These are phyloP conservation scores for Trametes sanguinea DNA, from an alignment of 768 basidiomycete genomes.

Conservation along the genomic window DNA sequence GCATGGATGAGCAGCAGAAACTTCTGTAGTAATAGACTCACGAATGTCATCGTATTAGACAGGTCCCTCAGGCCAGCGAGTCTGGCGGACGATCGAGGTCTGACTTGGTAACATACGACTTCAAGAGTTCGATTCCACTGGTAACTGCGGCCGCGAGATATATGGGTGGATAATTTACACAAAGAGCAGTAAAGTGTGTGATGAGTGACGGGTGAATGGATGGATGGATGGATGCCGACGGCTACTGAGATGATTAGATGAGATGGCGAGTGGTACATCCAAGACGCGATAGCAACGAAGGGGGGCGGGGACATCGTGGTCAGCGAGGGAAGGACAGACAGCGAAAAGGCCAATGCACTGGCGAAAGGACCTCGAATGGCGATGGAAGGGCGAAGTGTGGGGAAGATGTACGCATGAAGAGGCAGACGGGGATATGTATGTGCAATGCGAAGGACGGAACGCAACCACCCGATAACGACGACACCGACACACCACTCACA, in stretches of 20 bases:
- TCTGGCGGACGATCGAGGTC: too few relatives aligned
- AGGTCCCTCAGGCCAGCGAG: too few relatives aligned
- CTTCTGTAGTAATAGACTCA: too few relatives aligned
- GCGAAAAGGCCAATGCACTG: not conserved
- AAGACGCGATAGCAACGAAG: not conserved
- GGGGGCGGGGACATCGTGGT: not conserved
- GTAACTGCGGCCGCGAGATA: not conserved
- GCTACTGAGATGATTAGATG: slow-evolving; percentile 11
- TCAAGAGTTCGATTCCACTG: not conserved
- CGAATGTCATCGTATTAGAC: too few relatives aligned
- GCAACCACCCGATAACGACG: not conserved
- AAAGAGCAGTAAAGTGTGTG: slow-evolving; percentile 12
- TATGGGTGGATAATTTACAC: slow-evolving; percentile 21
- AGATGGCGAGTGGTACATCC: slow-evolving; percentile 9
- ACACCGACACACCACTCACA: not conserved
- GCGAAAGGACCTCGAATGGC: not conserved
- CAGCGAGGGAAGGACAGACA: not conserved
- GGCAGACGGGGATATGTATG: too few relatives aligned
- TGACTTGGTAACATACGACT: not conserved
- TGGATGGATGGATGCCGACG: not conserved
- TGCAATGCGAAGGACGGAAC: too few relatives aligned
- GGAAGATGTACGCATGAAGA: not conserved
- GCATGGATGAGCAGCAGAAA: too few relatives aligned
- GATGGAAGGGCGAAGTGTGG: not conserved
- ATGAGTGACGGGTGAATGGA: not conserved